Evolutionary conservation across 179 eudicot genomes (phyloP), one percentile per base, ranked within the genome.

Genomic region (Drosera spatulata): DNA sequence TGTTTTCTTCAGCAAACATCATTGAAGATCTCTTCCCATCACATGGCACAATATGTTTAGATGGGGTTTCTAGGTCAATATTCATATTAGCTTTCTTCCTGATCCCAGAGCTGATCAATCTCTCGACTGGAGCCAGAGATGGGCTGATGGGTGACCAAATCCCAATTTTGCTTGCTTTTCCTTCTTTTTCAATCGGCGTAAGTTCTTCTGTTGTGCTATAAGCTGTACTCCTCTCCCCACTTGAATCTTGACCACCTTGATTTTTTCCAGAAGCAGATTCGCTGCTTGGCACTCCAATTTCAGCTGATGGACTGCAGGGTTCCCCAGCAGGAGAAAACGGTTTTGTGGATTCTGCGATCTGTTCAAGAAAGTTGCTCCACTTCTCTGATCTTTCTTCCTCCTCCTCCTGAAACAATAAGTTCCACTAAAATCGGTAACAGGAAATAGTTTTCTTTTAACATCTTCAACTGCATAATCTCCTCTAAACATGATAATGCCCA

Each of bases 361-460:
- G 88, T 60, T 82, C 77, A 66, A 88, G 80, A 80, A 88, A 88
- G 52, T 42, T 69, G 41, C 63, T 82, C 96, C 96, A 88, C 69
- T 83, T 86, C 37, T 64, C 77, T 55, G 76, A 72, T 67, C 96
- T 81, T 73, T 88, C 91, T 37, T 75, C 80, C 69, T 88, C 96
- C 71, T 88, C 96, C 69, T 78, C 83, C 96, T 88, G 73, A 64
- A 72, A 67, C 49, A 37, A 70, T 61, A 61, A 50, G 45, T n/a
- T 33, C 10, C 49, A 45, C 49, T 45, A 10, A 2, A 45, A 10
- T 45, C 1, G 49, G 49, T 45, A 45, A 45, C 49, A 6, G 49
- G 0, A 6, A 45, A 45, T 45, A 10, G 7, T 45, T 45, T 45
- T 45, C 49, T 45, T 45, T 45, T 10, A 45, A 45, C 8, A 10